Base-by-base conservation (phyloP, 257 asterid species). In the Penstemon barbatus region DNA sequence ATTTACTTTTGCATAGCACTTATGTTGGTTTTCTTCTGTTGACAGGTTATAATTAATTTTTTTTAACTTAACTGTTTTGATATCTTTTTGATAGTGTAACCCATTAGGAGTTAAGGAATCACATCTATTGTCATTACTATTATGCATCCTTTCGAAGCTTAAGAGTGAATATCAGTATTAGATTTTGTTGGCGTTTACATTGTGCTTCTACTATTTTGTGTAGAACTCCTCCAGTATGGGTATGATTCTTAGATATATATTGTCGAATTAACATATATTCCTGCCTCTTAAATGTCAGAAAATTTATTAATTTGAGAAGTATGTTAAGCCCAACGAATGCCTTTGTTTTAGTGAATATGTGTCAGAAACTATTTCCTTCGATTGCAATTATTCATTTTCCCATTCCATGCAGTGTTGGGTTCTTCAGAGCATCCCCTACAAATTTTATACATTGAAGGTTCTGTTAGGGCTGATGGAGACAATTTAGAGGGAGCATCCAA, bases 391-490 rank as follows among this genome's bases (percentile, higher is more conserved):
- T 66, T 70, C 60, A 57, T 56, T 25, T 61, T 75, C 18, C 70
- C 50, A 57, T 56, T 73, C 68, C 71, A 55, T 86, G 86, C 95
- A 91, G 99, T 91, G 75, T 77, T 94, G 80, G 99, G 99, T 66
- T 94, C 99, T 4, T 72, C 63, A 70, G 93, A 82, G 86, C 99
- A 91, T 71, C 98, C 99, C 19, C 63, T 94, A 80, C 39, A 38
- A 39, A 73, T 72, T 69, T 84, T 94, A 71, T 74, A 72, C 55
- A 85, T 94, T 67, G 80, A 87, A 75, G 99, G 99, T 64, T 84
- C 88, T 41, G 82, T 94, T 65, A 83, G 74, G 77, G 88, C 98
- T 72, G 96, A 91, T 57, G 99, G 99, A 71, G 89, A 82, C 53
- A 77, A 85, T 77, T 63, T 72, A 62, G 42, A 44, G 81, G 81